Conservation (phyloP, 2,329 filamentous ascomycete genomes). For the Fusarium sp. region DNA sequence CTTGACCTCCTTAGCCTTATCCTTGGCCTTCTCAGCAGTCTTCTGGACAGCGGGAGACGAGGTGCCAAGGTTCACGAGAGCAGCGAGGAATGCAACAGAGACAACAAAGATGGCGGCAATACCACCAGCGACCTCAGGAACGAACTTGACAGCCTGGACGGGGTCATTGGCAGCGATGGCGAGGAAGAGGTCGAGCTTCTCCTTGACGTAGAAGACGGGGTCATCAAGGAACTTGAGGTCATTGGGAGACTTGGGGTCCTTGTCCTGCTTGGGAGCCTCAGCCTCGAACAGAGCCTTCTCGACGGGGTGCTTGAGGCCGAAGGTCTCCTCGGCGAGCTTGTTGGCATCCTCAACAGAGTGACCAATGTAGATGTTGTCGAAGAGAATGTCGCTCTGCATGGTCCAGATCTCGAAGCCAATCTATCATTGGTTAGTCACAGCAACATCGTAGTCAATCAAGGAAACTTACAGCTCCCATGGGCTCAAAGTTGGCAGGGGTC, state of each 20-base stretch:
- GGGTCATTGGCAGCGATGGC: conserved; percentile 83
- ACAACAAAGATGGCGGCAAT: conserved; percentile 74
- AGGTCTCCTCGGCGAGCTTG: conserved; percentile 88
- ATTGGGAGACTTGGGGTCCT: conserved; percentile 71
- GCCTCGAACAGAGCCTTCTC: conserved; percentile 83
- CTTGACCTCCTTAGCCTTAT: conserved; percentile 75
- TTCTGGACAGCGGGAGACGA: conserved; percentile 77
- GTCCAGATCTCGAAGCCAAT: conserved; percentile 99
- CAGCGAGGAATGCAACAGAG: conserved; percentile 73
- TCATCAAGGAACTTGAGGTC: conserved; percentile 91
- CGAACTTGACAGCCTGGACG: conserved; percentile 82
- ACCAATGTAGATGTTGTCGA: conserved; percentile 99
- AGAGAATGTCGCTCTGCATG: conserved; percentile 98
- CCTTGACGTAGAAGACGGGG: conserved; percentile 83
- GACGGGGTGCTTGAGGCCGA: conserved; percentile 82
- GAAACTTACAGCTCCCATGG: conserved; percentile 88
- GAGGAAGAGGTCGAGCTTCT: conserved; percentile 93
- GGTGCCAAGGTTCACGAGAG: conserved; percentile 69
- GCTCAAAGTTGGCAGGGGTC: conserved; percentile 94
- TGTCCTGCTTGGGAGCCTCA: conserved; percentile 74
- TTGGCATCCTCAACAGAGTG: conserved; percentile 94
- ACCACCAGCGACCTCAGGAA: conserved; percentile 88
- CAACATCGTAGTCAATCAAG: neutral
- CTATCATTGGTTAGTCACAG: conserved; percentile 53
- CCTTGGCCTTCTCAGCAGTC: conserved; percentile 68